Evolutionary conservation across 495 filamentous ascomycete genomes (phyloP), one percentile per base, ranked within the genome.

Genomic region (Symbiotaphrina buchneri): DNA sequence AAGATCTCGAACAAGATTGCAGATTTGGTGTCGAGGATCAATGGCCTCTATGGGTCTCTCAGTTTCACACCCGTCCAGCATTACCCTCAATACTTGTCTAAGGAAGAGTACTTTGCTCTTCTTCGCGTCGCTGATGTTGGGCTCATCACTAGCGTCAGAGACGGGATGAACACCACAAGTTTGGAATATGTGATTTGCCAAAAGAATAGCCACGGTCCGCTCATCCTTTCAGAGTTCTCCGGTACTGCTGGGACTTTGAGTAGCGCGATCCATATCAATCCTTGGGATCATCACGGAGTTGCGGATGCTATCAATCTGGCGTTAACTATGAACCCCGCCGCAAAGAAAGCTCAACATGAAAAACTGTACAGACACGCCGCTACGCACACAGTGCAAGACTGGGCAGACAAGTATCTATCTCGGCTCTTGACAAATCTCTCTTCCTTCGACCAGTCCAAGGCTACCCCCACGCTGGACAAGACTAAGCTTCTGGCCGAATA

Each of bases 161-260:
- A 94, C 48, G 84, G 84, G 32, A 92, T 94, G 82, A 94, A 94
- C 55, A 92, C 84, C 8, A 91, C 84, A 5, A 83, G 78, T 46
- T 50, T 94, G 30, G 84, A 94, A 49, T 94, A 90, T 47, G 68
- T 94, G 18, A 65, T 94, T 30, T 87, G 80, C 53, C 84, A 94
- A 49, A 73, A 75, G 40, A 71, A 77, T 30, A 71, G 69, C 23
- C 68, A 81, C 44, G 74, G 81, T 1, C 84, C 82, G 7, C 56
- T 94, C 23, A 92, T 94, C 37, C 61, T 94, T 5, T 94, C 84
- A 6, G 84, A 94, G 51, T 94, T 94, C 49, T 91, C 83, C 21
- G 84, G 84, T 39, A 91, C 84, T 0, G 83, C 84, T 26, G 79
- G 81, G 21, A 83, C 71, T 13, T 64, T 94, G 19, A 67, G 63